Base-by-base conservation (phyloP, 2,329 filamentous ascomycete species). In the Alternaria triticina region DNA sequence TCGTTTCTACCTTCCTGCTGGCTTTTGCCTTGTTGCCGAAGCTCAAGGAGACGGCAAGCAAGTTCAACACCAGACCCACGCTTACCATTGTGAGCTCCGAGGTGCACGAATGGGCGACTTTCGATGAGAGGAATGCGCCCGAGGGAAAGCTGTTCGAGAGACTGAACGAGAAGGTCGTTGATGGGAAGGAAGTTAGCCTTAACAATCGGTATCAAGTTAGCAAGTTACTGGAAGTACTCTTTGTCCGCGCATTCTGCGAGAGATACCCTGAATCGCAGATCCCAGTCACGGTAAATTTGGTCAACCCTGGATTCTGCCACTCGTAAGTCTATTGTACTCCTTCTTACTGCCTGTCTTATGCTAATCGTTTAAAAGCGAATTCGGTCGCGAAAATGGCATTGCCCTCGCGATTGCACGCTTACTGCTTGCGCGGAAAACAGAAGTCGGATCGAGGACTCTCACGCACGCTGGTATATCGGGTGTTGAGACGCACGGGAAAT, bases 391-490 rank as follows among this genome's bases (percentile, higher is more conserved):
- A n/a, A 30, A 17, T 1, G 2, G 54, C 33, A n/a, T 33, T n/a
- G 36, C 36, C 3, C 17, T 71, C 1, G 51, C 13, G 0, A 30
- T 77, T 8, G 7, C 72, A n/a, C 65, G 69, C 8, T 55, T 69
- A 11, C 15, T 76, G 5, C 62, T 79, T 13, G 80, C 77, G 5
- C 69, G 82, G 2, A 77, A 73, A 2, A 82, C 79, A 0, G 82
- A 83, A 61, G 77, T 79, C 2, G 82, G 83, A 0, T 74, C 73
- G 9, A 66, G 82, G 22, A 83, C 77, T 2, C 70, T 84, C n/a
- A 80, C 82, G 1, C 70, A 80, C 64, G 81, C 78, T 0, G 82
- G 74, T 4, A 54, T 70, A 7, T 68, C 66, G 17, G 81, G 81
- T 0, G 58, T 65, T 4, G 77, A 81, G 62, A 77, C 69, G 1